Percentiles rank a stretch among this genome's conserved stretches.
These are phyloP conservation scores for Scopulariopsis brevicaulis DNA, from an alignment of 2,329 filamentous ascomycete species.

Conservation along the genomic window DNA sequence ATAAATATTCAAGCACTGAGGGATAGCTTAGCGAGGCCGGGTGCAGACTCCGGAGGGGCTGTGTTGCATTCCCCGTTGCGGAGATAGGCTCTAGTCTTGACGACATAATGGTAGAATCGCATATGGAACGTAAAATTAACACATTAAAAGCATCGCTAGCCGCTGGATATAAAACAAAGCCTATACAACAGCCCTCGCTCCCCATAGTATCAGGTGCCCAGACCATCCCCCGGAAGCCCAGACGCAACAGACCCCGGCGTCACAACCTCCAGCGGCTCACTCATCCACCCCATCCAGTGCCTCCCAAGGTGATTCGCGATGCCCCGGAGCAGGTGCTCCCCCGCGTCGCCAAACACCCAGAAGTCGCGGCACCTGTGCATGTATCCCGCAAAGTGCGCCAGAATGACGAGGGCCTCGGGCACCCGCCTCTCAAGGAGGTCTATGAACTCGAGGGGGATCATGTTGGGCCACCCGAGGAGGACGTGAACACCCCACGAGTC, in stretches of 20 bases:
- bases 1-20: too few relatives aligned
- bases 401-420: slow-evolving; percentile 25
- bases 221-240: too few relatives aligned
- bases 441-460: slow-evolving; percentile 15
- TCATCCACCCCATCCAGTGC: slow-evolving; percentile 18
- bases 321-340: slow-evolving; percentile 15
- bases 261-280: neutral
- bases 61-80: too few relatives aligned
- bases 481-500: neutral
- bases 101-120: too few relatives aligned
- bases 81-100: too few relatives aligned
- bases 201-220: too few relatives aligned
- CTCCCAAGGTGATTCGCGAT: slow-evolving; percentile 15
- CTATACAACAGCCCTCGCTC: too few relatives aligned
- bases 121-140: too few relatives aligned
- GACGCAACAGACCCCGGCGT: neutral
- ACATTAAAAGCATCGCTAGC: too few relatives aligned
- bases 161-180: too few relatives aligned
- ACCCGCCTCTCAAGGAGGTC: slow-evolving; percentile 18
- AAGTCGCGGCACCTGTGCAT: slow-evolving; percentile 20
- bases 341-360: slow-evolving; percentile 22
- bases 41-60: too few relatives aligned
- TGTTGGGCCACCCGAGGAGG: neutral
- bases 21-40: too few relatives aligned
- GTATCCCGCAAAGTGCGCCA: slow-evolving; percentile 29